phyloP scores from a whole-genome alignment of 352 stramenopile species.

The Pythium inflatum region DNA sequence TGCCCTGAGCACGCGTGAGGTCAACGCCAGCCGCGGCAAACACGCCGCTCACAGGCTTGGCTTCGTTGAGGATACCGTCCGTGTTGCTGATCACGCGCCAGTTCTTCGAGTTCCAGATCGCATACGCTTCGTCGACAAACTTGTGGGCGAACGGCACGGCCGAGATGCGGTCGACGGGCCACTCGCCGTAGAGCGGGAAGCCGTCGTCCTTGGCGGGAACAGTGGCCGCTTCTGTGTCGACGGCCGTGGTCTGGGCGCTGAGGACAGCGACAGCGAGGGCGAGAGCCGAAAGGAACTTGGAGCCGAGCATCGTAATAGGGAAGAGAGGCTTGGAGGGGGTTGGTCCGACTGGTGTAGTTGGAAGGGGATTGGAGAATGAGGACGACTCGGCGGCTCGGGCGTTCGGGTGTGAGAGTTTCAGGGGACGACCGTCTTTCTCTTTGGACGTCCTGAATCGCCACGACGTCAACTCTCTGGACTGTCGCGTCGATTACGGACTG shows the following conservation, averaged over 20 bases:
- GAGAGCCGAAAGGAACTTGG: slow-evolving; percentile 29
- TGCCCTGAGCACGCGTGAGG: slow-evolving; percentile 32
- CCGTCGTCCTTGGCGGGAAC: neutral
- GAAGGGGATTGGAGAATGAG: slow-evolving; percentile 31
- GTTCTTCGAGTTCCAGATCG: slow-evolving; percentile 36
- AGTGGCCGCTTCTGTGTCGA: slow-evolving; percentile 2
- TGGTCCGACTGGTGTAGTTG: slow-evolving; percentile 17
- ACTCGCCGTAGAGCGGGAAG: slow-evolving; percentile 34
- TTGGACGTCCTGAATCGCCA: too few species aligned
- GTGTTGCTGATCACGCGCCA: slow-evolving; percentile 39
- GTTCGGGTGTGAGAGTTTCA: too few species aligned
- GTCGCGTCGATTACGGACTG: too few species aligned
- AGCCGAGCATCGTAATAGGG: slow-evolving; percentile 29
- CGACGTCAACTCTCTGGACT: too few species aligned
- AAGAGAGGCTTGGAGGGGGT: neutral
- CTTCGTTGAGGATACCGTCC: slow-evolving; percentile 39
- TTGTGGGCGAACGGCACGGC: slow-evolving; percentile 30
- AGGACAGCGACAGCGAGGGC: slow-evolving; percentile 7
- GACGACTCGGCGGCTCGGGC: too few species aligned
- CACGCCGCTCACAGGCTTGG: slow-evolving; percentile 37
- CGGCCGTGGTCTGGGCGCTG: slow-evolving; percentile 2
- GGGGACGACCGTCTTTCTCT: too few species aligned
- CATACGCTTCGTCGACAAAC: slow-evolving; percentile 36
- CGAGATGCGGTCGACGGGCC: slow-evolving; percentile 26
- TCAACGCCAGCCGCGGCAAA: slow-evolving; percentile 33